phyloP scores from a whole-genome alignment of 2,329 filamentous ascomycete species.

The Diaporthe australafricana region DNA sequence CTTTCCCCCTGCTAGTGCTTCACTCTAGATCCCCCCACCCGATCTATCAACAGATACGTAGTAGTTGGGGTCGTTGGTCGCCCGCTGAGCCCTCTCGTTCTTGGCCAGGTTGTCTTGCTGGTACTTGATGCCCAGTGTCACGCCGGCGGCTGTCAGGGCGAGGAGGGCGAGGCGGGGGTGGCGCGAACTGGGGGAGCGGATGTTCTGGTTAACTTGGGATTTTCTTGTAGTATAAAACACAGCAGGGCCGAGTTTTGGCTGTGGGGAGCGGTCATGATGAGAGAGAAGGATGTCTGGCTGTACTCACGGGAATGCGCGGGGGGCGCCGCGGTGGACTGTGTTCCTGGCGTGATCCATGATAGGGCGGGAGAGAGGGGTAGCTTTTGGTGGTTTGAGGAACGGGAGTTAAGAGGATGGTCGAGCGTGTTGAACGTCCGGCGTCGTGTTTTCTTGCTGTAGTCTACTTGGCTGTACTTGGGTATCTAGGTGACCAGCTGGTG shows the following conservation, averaged over 20 bases:
- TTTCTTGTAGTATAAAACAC: too few relatives aligned
- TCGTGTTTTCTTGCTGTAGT: background rate
- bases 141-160: slow-evolving; percentile 46
- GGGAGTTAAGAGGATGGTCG: background rate
- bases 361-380: background rate
- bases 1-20: too few relatives aligned
- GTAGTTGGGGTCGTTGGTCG: slow-evolving; percentile 49
- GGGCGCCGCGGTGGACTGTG: slow-evolving; percentile 20
- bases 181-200: slow-evolving; percentile 45
- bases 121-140: slow-evolving; percentile 48
- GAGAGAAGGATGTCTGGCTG: background rate
- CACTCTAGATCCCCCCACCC: slow-evolving; percentile 56
- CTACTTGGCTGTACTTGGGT: background rate
- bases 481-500: background rate
- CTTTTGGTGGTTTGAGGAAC: background rate
- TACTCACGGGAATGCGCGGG: slow-evolving; percentile 39
- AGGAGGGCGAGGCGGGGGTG: slow-evolving; percentile 52
- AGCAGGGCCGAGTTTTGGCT: too few relatives aligned
- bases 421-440: slow-evolving; percentile 18
- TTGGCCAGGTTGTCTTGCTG: slow-evolving; percentile 49
- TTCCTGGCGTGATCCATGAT: slow-evolving; percentile 37
- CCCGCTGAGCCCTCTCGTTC: slow-evolving; percentile 58
- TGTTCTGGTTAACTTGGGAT: background rate
- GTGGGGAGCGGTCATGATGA: too few relatives aligned
- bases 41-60: slow-evolving; percentile 66